A percentile compares a stretch with the other conserved stretches of the same genome.
phyloP scores from a whole-genome alignment of 2,329 filamentous ascomycete genomes.

The Aureobasidium sp. region DNA sequence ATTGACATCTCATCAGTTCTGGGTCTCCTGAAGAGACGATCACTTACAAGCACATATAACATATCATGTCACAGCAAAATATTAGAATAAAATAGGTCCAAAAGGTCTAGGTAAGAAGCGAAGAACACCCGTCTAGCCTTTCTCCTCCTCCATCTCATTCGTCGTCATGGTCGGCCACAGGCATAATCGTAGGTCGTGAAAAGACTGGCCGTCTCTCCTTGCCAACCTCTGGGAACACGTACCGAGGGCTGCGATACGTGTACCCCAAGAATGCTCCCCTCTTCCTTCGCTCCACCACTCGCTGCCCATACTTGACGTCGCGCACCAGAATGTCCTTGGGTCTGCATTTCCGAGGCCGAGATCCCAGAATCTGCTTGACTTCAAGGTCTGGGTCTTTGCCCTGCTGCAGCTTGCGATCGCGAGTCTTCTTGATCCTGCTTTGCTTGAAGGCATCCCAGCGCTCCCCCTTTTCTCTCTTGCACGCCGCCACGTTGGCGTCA shows the following conservation, averaged over 20 bases:
- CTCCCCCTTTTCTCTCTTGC: constrained; percentile 27
- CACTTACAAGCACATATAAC: neutral
- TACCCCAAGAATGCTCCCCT: constrained; percentile 83
- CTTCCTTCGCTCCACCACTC: constrained; percentile 74
- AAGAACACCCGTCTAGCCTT: neutral
- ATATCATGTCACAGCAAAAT: neutral
- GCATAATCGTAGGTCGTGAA: constrained; percentile 9
- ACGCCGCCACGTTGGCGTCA: constrained; percentile 24
- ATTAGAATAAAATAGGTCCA: neutral
- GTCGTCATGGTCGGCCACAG: neutral
- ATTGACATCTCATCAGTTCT: neutral
- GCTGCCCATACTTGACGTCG: constrained; percentile 58
- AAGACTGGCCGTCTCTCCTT: constrained; percentile 2
- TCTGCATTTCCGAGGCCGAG: constrained; percentile 62
- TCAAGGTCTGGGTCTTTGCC: constrained; percentile 4
- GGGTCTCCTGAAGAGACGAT: too few species aligned
- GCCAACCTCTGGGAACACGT: neutral
- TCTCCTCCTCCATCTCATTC: neutral
- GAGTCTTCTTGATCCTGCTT: constrained; percentile 22
- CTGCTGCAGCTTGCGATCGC: constrained; percentile 17
- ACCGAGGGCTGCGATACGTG: constrained; percentile 54
- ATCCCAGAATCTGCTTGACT: constrained; percentile 19
- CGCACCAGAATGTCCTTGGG: constrained; percentile 79
- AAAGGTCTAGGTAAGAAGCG: constrained; percentile 1
- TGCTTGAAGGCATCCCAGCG: constrained; percentile 27